Evolutionary conservation across 2,329 filamentous ascomycete species (phyloP).

Genomic region (Neoarthrinium moseri): DNA sequence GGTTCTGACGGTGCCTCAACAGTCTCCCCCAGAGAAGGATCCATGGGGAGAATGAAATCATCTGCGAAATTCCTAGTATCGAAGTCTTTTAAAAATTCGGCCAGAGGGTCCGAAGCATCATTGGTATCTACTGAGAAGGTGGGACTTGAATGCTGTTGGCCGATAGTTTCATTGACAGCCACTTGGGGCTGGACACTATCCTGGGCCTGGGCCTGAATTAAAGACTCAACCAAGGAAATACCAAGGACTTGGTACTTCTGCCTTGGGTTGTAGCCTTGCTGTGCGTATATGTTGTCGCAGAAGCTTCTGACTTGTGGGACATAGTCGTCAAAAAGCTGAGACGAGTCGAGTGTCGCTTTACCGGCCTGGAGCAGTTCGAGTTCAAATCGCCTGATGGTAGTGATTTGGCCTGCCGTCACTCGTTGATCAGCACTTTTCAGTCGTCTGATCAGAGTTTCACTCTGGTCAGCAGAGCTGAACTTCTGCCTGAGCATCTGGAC

Average conservation of each 20-base stretch:
- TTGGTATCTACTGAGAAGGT: neutral
- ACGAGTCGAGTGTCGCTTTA: conserved; percentile 42
- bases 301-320: conserved; percentile 37
- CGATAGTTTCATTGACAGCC: too few species aligned
- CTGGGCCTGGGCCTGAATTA: too few species aligned
- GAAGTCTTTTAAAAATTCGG: conserved; percentile 20
- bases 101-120: conserved; percentile 13
- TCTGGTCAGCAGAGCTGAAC: conserved; percentile 25
- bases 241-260: conserved; percentile 40
- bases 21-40: neutral
- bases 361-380: conserved; percentile 50
- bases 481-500: conserved; percentile 32
- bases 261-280: conserved; percentile 32
- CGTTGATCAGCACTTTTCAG: conserved; percentile 35
- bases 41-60: conserved; percentile 11
- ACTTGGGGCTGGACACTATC: conserved; percentile 15
- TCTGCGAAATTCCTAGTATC: conserved; percentile 17
- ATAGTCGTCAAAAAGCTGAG: conserved; percentile 40
- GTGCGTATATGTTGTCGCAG: conserved; percentile 42
- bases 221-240: conserved; percentile 37
- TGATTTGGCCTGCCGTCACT: conserved; percentile 33
- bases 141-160: too few species aligned
- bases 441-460: conserved; percentile 27
- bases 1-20: too few species aligned
- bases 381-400: conserved; percentile 46